Evolutionary conservation across 257 asterid species (phyloP).

Genomic region (Forsythia viridissima): DNA sequence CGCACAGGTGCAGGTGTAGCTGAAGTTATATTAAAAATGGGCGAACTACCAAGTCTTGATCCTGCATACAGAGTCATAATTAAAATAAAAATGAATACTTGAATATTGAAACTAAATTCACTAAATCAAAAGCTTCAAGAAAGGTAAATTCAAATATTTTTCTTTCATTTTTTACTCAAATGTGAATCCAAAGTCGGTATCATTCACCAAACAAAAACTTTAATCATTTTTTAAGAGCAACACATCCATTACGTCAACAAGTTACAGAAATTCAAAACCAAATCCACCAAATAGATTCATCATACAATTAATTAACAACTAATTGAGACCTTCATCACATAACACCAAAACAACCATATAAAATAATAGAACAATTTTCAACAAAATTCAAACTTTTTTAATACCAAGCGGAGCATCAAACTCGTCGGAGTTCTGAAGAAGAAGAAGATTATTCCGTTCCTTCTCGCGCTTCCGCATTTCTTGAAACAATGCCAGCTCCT

Average conservation of each 20-base stretch:
- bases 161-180: background rate
- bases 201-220: background rate
- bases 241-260: slow-evolving; percentile 27
- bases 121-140: background rate
- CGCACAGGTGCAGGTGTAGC: slow-evolving; percentile 57
- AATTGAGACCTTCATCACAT: slow-evolving; percentile 21
- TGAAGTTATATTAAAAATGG: slow-evolving; percentile 59
- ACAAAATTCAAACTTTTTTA: slow-evolving; percentile 5
- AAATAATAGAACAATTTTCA: slow-evolving; percentile 4
- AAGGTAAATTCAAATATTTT: background rate
- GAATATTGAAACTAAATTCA: background rate
- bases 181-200: background rate
- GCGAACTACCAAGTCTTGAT: slow-evolving; percentile 58
- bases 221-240: slow-evolving; percentile 18
- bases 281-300: slow-evolving; percentile 37
- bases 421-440: slow-evolving; percentile 74
- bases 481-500: slow-evolving; percentile 82
- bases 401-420: slow-evolving; percentile 79
- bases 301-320: slow-evolving; percentile 24
- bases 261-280: slow-evolving; percentile 14
- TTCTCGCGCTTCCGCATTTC: slow-evolving; percentile 93
- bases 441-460: slow-evolving; percentile 65
- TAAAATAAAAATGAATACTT: background rate
- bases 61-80: slow-evolving; percentile 52
- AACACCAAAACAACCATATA: slow-evolving; percentile 4